phyloP scores from a whole-genome alignment of 1,284 basidiomycete species.

The Malassezia vespertilionis region DNA sequence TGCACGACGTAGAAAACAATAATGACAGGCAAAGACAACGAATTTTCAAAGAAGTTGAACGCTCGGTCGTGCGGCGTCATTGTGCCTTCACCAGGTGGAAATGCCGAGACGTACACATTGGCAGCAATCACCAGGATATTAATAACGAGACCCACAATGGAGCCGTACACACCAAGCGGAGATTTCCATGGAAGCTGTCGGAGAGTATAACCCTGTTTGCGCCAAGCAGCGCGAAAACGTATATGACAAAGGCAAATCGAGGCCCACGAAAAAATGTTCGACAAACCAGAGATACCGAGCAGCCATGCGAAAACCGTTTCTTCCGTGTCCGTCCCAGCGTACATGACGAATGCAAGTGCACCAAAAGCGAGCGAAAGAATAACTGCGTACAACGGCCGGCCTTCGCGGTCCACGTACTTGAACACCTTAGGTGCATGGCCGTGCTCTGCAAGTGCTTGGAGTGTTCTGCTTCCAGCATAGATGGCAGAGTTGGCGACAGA shows the following conservation, averaged over 20 bases:
- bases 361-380: slow-evolving; percentile 47
- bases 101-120: slow-evolving; percentile 26
- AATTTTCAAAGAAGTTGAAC: slow-evolving; percentile 51
- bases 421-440: slow-evolving; percentile 50
- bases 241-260: slow-evolving; percentile 43
- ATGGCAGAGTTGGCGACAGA: slow-evolving; percentile 49
- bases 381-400: slow-evolving; percentile 47
- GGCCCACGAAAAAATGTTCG: slow-evolving; percentile 51
- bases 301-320: slow-evolving; percentile 50
- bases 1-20: slow-evolving; percentile 23
- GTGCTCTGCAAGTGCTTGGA: slow-evolving; percentile 40
- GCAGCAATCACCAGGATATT: slow-evolving; percentile 28
- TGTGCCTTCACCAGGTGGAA: slow-evolving; percentile 38
- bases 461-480: slow-evolving; percentile 48
- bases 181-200: slow-evolving; percentile 52
- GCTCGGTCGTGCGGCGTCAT: slow-evolving; percentile 37
- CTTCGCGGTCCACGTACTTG: slow-evolving; percentile 51
- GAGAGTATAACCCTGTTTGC: slow-evolving; percentile 49
- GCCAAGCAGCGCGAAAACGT: slow-evolving; percentile 52
- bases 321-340: slow-evolving; percentile 46
- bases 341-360: slow-evolving; percentile 37
- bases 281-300: slow-evolving; percentile 51
- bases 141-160: slow-evolving; percentile 48
- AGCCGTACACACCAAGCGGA: slow-evolving; percentile 50
- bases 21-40: slow-evolving; percentile 46